These are phyloP conservation scores for Cyberlindnera petersonii DNA, from an alignment of 805 yeast genomes.

Conservation along the genomic window DNA sequence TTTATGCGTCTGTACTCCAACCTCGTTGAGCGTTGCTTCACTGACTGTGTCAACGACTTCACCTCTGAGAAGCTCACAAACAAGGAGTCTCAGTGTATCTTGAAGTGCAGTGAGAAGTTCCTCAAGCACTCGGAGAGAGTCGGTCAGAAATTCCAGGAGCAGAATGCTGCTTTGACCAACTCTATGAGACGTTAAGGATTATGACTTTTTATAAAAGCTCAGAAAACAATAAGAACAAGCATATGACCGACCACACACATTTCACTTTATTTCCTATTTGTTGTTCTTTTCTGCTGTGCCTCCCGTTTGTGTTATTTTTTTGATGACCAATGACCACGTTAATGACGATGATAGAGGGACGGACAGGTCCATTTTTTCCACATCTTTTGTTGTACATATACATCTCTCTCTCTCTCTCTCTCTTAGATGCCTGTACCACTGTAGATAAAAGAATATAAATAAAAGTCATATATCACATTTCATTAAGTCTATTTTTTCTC, in stretches of 20 bases:
- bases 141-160: slow-evolving; percentile 98
- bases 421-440: background rate
- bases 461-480: background rate
- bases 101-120: slow-evolving; percentile 95
- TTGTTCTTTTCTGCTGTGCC: background rate
- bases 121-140: slow-evolving; percentile 97
- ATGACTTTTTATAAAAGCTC: too few relatives aligned
- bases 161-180: slow-evolving; percentile 78
- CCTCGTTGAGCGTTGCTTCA: slow-evolving; percentile 94
- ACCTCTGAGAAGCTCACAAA: slow-evolving; percentile 83
- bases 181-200: slow-evolving; percentile 42
- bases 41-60: slow-evolving; percentile 97
- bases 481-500: background rate
- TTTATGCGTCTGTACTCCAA: slow-evolving; percentile 96
- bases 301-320: background rate
- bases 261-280: background rate
- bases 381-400: slow-evolving; percentile 2
- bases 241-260: background rate
- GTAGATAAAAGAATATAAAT: background rate
- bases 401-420: slow-evolving; percentile 2
- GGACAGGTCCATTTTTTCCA: slow-evolving; percentile 5
- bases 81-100: slow-evolving; percentile 82
- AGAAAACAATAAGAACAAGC: too few relatives aligned
- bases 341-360: slow-evolving; percentile 9
- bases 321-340: slow-evolving; percentile 5